Evolutionary conservation across 139 green algal genomes (phyloP).

Genomic region (Closterium sp.): DNA sequence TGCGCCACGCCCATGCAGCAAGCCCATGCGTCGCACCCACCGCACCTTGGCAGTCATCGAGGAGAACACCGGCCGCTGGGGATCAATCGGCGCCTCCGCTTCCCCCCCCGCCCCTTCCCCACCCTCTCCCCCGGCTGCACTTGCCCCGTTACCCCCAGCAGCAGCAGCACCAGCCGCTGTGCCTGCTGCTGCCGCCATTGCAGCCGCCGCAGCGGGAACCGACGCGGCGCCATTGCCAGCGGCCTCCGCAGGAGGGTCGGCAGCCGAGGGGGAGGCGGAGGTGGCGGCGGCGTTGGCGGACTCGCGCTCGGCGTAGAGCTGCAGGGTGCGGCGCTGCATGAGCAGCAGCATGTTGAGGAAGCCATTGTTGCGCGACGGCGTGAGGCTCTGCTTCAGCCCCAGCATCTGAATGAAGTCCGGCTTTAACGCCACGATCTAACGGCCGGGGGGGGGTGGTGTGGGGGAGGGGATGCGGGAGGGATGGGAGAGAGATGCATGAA

Average conservation of each 20-base stretch:
- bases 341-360: slow-evolving; percentile 73
- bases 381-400: slow-evolving; percentile 93
- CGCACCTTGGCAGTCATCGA: neutral
- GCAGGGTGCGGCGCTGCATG: slow-evolving; percentile 81
- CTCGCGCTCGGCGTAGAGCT: slow-evolving; percentile 42
- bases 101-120: neutral
- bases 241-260: neutral
- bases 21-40: neutral
- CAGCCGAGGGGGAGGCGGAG: neutral
- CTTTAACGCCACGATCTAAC: slow-evolving; percentile 55
- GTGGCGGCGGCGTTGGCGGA: neutral
- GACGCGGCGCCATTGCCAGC: neutral
- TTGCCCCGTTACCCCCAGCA: neutral
- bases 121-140: neutral
- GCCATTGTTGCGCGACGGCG: slow-evolving; percentile 95
- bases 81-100: neutral
- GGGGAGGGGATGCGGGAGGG: neutral
- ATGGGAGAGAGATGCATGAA: neutral
- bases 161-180: neutral
- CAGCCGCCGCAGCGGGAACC: neutral
- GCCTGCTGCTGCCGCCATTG: neutral
- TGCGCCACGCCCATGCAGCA: too few relatives aligned
- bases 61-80: neutral
- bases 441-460: neutral
- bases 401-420: slow-evolving; percentile 86